phyloP scores from a whole-genome alignment of 345 rosid genomes.

The Noccaea bulbosa region DNA sequence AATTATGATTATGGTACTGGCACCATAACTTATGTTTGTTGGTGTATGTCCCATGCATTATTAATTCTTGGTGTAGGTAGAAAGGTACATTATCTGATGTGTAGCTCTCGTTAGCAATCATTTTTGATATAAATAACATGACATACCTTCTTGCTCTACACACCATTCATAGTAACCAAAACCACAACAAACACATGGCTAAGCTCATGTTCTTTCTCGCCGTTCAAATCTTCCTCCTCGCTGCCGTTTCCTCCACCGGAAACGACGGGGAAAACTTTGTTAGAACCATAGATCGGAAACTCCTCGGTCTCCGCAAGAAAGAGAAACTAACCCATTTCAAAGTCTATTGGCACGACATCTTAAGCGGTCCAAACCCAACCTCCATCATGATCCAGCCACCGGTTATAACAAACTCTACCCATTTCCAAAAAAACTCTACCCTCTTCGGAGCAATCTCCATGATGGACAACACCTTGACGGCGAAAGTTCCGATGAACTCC shows the following conservation, averaged over 20 bases:
- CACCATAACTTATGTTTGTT: no score
- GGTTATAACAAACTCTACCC: not conserved
- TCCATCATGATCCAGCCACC: slow-evolving; percentile 51
- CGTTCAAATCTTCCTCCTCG: slow-evolving; percentile 26
- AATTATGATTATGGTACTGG: no score
- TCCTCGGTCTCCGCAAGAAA: slow-evolving; percentile 45
- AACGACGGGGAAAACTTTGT: slow-evolving; percentile 37
- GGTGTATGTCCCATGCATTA: no score
- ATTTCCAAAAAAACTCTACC: slow-evolving; percentile 32
- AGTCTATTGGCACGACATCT: slow-evolving; percentile 72
- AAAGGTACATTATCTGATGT: no score
- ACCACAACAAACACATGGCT: slow-evolving; percentile 28
- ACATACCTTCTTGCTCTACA: not conserved
- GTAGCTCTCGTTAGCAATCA: no score
- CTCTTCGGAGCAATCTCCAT: slow-evolving; percentile 56
- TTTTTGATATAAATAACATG: slow-evolving; percentile 17
- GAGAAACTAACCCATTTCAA: slow-evolving; percentile 70
- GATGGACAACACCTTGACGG: slow-evolving; percentile 74
- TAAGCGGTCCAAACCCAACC: slow-evolving; percentile 55
- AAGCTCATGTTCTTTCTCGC: slow-evolving; percentile 37
- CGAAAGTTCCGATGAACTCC: slow-evolving; percentile 58
- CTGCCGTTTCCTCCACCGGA: slow-evolving; percentile 22
- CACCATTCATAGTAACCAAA: slow-evolving; percentile 1
- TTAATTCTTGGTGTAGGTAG: no score
- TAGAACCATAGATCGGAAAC: slow-evolving; percentile 45